phyloP scores from a whole-genome alignment of 164 flowering plant genomes.

The Aristolochia californica region DNA sequence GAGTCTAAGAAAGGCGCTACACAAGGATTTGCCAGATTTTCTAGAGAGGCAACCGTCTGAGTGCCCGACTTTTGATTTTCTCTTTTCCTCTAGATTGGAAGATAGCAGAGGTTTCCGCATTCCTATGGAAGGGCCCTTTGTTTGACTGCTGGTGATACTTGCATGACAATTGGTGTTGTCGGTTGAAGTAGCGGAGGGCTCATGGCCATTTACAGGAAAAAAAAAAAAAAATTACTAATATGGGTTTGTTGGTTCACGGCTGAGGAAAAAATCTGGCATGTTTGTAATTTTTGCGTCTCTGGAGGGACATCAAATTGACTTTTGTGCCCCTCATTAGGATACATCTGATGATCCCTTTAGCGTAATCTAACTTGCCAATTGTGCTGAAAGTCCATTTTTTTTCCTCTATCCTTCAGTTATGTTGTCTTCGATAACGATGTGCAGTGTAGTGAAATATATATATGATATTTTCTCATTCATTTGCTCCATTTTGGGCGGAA shows the following conservation, averaged over 20 bases:
- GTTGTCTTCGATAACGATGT: too few species aligned
- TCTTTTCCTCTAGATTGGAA: conserved; percentile 6
- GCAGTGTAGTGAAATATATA: too few species aligned
- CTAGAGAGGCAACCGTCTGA: conserved; percentile 9
- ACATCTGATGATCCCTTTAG: neutral
- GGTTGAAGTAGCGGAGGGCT: conserved; percentile 26
- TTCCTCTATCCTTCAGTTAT: too few species aligned
- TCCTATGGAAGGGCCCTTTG: conserved; percentile 14
- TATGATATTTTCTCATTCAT: too few species aligned
- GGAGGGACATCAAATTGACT: neutral
- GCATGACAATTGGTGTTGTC: conserved; percentile 16
- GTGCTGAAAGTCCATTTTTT: neutral
- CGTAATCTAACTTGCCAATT: neutral
- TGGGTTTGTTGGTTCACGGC: conserved; percentile 9
- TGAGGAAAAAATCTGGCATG: conserved; percentile 9
- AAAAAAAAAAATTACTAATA: too few species aligned
- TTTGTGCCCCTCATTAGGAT: neutral
- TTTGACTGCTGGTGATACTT: conserved; percentile 32
- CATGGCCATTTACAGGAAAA: neutral
- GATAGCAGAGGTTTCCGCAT: neutral
- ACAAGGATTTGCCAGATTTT: conserved; percentile 9
- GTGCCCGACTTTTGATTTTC: conserved; percentile 2
- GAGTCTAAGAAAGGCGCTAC: conserved; percentile 4
- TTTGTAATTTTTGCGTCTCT: conserved; percentile 5
- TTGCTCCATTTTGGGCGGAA: too few species aligned